A percentile compares a stretch with the other conserved stretches of the same genome.
phyloP scores from a whole-genome alignment of 164 flowering plant species.

The Sextonia rubra region DNA sequence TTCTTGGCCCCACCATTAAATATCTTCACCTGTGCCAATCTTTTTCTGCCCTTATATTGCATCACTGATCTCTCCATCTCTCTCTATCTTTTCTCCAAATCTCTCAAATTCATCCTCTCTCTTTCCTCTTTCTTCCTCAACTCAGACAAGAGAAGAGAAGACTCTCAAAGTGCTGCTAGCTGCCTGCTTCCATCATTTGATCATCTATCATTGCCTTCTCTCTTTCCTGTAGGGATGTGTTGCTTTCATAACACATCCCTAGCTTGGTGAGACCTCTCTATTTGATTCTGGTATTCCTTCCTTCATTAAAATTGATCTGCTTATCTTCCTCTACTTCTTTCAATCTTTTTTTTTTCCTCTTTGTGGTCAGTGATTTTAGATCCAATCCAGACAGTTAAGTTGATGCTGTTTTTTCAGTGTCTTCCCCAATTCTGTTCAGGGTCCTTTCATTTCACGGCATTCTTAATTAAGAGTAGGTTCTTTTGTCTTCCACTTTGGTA shows the following conservation, averaged over 20 bases:
- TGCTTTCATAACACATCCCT: not conserved
- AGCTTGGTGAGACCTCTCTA: not conserved
- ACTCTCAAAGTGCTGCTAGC: too few relatives aligned
- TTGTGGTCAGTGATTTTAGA: not conserved
- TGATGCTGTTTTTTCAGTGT: not conserved
- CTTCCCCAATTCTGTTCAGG: not conserved
- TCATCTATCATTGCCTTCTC: not conserved
- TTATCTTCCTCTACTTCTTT: not conserved
- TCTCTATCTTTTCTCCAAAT: too few relatives aligned
- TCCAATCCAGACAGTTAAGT: not conserved
- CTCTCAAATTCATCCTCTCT: too few relatives aligned
- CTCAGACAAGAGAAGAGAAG: too few relatives aligned
- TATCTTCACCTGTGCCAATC: too few relatives aligned
- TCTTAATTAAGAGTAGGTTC: not conserved
- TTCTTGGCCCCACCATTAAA: too few relatives aligned
- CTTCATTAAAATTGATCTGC: not conserved
- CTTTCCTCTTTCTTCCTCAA: too few relatives aligned
- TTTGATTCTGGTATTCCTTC: not conserved
- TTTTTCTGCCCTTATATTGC: too few relatives aligned
- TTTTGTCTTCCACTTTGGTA: not conserved
- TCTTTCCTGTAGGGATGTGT: not conserved
- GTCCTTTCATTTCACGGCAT: not conserved
- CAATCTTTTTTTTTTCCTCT: not conserved
- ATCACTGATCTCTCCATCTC: too few relatives aligned
- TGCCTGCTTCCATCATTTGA: too few relatives aligned